phyloP scores from a whole-genome alignment of 2,329 filamentous ascomycete species.

The Verticillium dahliae region DNA sequence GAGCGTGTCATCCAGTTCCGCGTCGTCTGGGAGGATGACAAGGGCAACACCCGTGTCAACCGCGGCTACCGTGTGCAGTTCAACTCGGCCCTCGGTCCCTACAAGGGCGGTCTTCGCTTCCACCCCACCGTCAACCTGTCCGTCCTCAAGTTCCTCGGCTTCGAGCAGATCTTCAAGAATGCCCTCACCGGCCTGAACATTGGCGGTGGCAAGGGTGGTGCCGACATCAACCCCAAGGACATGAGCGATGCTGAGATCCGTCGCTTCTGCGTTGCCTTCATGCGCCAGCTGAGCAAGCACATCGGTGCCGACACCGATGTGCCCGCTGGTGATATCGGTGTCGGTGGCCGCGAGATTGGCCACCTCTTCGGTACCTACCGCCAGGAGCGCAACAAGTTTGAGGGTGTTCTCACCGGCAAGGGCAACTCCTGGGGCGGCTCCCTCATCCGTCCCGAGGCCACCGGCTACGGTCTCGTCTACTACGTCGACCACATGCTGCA shows the following conservation, averaged over 20 bases:
- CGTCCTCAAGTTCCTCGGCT: conserved; percentile 90
- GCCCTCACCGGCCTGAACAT: conserved; percentile 90
- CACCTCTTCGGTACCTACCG: conserved; percentile 95
- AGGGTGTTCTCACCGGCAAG: conserved; percentile 95
- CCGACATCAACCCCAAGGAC: conserved; percentile 98
- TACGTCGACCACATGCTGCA: conserved; percentile 94
- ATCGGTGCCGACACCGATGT: conserved; percentile 96
- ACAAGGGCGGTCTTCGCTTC: conserved; percentile 95
- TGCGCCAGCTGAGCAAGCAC: conserved; percentile 92
- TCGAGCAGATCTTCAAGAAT: conserved; percentile 99
- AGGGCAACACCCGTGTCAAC: conserved; percentile 84
- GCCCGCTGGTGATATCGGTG: conserved; percentile 94
- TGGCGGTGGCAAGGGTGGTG: conserved; percentile 95
- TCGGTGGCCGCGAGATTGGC: conserved; percentile 85
- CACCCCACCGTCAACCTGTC: conserved; percentile 77
- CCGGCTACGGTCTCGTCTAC: conserved; percentile 93
- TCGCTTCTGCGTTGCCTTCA: conserved; percentile 93
- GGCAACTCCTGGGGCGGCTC: conserved; percentile 87
- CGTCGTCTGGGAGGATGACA: conserved; percentile 94
- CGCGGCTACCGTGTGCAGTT: conserved; percentile 97
- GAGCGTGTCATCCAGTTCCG: conserved; percentile 97
- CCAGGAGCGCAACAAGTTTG: conserved; percentile 81
- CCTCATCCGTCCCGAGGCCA: conserved; percentile 93
- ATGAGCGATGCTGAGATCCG: conserved; percentile 97
- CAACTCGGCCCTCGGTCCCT: conserved; percentile 94